phyloP scores from a whole-genome alignment of 441 rosid genomes.

The Flueggea neowawraea region DNA sequence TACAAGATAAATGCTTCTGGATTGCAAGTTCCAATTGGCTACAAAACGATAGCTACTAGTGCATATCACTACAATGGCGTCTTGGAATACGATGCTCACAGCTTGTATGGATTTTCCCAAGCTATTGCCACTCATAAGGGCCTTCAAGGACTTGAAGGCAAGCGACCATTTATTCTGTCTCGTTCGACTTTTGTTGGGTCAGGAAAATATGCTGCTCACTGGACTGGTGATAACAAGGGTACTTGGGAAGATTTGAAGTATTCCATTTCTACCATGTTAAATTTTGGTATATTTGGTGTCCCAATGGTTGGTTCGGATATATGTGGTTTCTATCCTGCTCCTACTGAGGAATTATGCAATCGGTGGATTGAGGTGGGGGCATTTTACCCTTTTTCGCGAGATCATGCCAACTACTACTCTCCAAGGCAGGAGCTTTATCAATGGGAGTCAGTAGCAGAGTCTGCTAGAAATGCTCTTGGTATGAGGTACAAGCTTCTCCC shows the following conservation, averaged over 20 bases:
- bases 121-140: conserved; percentile 87
- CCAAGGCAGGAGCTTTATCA: conserved; percentile 98
- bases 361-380: conserved; percentile 98
- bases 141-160: conserved; percentile 67
- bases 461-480: conserved; percentile 92
- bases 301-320: conserved; percentile 98
- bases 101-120: conserved; percentile 90
- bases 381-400: conserved; percentile 94
- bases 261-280: conserved; percentile 85
- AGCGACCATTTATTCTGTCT: conserved; percentile 85
- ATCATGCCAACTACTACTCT: conserved; percentile 90
- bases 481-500: conserved; percentile 92
- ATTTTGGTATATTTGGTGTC: conserved; percentile 91
- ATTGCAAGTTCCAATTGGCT: conserved; percentile 61
- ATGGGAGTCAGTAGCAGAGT: conserved; percentile 77
- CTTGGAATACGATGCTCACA: conserved; percentile 88
- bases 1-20: conserved; percentile 96
- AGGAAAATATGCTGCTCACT: conserved; percentile 88
- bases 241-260: conserved; percentile 88
- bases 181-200: conserved; percentile 94
- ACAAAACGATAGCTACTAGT: conserved; percentile 91
- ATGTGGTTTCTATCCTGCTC: conserved; percentile 90
- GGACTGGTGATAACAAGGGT: conserved; percentile 97
- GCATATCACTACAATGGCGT: conserved; percentile 90
- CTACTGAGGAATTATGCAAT: conserved; percentile 95